Base-by-base conservation (phyloP, 345 rosid species). In the Hypericum perforatum region DNA sequence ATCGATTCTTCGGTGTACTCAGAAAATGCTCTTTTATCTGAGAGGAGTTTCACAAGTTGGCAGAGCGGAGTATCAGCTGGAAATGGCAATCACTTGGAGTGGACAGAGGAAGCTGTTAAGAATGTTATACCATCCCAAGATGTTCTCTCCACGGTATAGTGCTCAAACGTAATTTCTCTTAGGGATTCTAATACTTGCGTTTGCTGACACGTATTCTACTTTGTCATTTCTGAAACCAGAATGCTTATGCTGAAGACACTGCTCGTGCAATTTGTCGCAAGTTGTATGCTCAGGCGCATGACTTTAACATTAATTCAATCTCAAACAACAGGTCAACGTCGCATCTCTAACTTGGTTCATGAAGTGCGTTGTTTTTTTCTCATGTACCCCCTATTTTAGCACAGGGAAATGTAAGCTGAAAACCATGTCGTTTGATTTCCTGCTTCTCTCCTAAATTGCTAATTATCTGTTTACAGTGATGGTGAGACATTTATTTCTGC, bases 231-330 rank as follows among this genome's bases (percentile, higher is more conserved):
- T 70, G 50, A 62, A 42, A 64, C 48, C 74, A 82, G 89, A 55
- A 75, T 62, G 71, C 72, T 61, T 41, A 59, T 57, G 14, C 43
- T 51, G 74, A 67, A 63, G 81, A 77, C 54, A 49, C 64, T 45
- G 62, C 69, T 52, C 66, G 52, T 69, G 72, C 82, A 60, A 73
- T 75, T 63, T 80, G 84, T 64, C 76, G 79, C 54, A 82, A 58
- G 77, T 77, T 73, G 52, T 82, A 73, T 72, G 73, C 72, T 54
- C 80, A 68, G 70, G 90, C 86, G 46, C 90, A 80, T 64, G 82
- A 77, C 74, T 90, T 80, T 66, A 82, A 82, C 76, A 78, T 90
- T 75, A 86, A 90, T 66, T 90, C 97, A 36, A 72, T 90, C 52
- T 84, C 97, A n/a, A 82, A 72, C 63, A 90, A 89, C 74, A 86